Percentiles rank a stretch among this genome's conserved stretches.
Conservation (phyloP, 78 protist species). For the Dictyostelium capitatum region DNA sequence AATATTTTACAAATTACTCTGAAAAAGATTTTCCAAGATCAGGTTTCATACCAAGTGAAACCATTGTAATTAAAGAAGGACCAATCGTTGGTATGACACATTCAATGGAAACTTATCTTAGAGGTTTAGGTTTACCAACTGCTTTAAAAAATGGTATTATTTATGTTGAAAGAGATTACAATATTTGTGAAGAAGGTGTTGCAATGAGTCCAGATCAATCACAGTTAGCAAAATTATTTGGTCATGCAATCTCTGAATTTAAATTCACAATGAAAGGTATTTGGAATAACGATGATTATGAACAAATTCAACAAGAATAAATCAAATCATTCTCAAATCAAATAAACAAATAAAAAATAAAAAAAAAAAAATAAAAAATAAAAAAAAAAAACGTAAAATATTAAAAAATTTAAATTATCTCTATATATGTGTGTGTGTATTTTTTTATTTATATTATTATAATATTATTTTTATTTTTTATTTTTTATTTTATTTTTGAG, state of each 20-base stretch:
- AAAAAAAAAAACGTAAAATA: neutral
- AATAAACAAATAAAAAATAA: neutral
- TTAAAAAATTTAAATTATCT: too few species aligned
- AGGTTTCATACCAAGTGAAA: conserved; percentile 89
- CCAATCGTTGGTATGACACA: conserved; percentile 70
- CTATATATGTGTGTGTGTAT: too few species aligned
- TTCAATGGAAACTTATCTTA: conserved; percentile 77
- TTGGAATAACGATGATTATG: neutral
- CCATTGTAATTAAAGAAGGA: conserved; percentile 51
- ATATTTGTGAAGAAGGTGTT: conserved; percentile 84
- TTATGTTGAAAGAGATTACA: conserved; percentile 65
- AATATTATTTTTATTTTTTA: neutral
- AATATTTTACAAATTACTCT: conserved; percentile 50
- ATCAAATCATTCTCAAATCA: neutral
- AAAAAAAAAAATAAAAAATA: neutral
- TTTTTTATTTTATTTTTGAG: conserved; percentile 54
- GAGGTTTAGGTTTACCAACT: conserved; percentile 62
- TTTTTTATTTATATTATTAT: too few species aligned
- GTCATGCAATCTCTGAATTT: conserved; percentile 71
- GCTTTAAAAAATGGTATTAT: conserved; percentile 81
- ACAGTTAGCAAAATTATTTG: conserved; percentile 76
- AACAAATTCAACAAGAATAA: neutral
- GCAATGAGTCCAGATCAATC: conserved; percentile 89
- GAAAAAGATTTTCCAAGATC: conserved; percentile 92
- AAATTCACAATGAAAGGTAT: conserved; percentile 37